Base-by-base conservation (phyloP, 1,284 basidiomycete species). In the Pisolithus thermaeus region DNA sequence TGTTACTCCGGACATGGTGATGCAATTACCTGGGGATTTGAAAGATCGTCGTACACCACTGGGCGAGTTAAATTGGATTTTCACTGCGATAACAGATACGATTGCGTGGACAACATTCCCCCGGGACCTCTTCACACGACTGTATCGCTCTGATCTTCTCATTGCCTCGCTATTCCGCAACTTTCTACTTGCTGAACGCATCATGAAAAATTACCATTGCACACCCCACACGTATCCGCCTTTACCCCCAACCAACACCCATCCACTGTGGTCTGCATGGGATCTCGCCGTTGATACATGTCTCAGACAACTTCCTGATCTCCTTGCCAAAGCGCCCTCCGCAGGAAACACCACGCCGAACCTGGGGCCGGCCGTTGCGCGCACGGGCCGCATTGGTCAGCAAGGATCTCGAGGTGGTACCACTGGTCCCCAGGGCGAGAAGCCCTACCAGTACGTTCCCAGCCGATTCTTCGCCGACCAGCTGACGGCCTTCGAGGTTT, bases 41-140 rank as follows among this genome's bases (percentile, higher is more conserved):
- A 97, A 97, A 69, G 96, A 99, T 64, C 81, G 96, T 32, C 81
- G 94, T 23, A 98, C 97, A 3, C 96, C 96, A 1, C 77, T 99
- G 2, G 96, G 96, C 49, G 96, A 99, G 70, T 82, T 99, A 27
- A 97, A 97, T 69, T 99, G 97, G 96, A 98, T 99, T 60, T 98
- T 99, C 72, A 98, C 93, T 2, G 93, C 96, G 39, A 93, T 99
- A 57, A 99, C 96, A 16, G 96, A 99, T 70, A 98, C 96, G 7
- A 98, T 99, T 57, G 97, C 97, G 12, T 99, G 97, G 96, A 94
- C 95, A 11, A 92, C 93, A 0, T 94, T 99, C 64, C 90, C 94
- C 20, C 82, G 90, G 47, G 92, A 96, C 48, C 83, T 94, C 11
- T 99, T 99, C 71, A 94, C 93, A 41, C 83, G 92, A 37, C 75